A percentile compares a stretch with the other conserved stretches of the same genome.
Conservation (phyloP, 2,329 filamentous ascomycete genomes). For the Ophiostoma pallidulum region DNA sequence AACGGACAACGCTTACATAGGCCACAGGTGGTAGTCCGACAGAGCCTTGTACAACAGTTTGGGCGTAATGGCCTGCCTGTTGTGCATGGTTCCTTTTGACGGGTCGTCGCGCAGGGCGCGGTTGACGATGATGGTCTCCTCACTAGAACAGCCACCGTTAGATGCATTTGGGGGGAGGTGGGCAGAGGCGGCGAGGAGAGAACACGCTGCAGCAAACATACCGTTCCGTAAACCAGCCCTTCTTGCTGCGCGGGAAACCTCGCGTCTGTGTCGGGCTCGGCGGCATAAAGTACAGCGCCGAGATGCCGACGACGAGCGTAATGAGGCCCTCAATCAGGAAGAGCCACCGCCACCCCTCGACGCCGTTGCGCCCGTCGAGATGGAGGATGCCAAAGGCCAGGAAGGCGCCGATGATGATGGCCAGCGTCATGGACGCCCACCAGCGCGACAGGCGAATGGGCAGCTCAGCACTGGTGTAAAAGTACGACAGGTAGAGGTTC, state of each 20-base stretch:
- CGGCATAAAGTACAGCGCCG: slow-evolving; percentile 47
- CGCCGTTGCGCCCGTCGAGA: slow-evolving; percentile 28
- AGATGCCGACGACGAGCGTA: slow-evolving; percentile 39
- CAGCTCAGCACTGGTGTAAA: slow-evolving; percentile 33
- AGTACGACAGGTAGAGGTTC: slow-evolving; percentile 34
- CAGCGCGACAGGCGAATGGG: slow-evolving; percentile 31
- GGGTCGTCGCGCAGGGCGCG: slow-evolving; percentile 50
- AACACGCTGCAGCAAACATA: too few relatives aligned
- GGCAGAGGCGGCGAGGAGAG: too few relatives aligned
- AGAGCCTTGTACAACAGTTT: slow-evolving; percentile 41
- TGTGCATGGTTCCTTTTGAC: slow-evolving; percentile 51
- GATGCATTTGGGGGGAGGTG: too few relatives aligned
- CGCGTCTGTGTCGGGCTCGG: slow-evolving; percentile 40
- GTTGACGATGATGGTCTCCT: slow-evolving; percentile 53
- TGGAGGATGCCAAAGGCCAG: slow-evolving; percentile 31
- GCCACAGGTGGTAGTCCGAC: slow-evolving; percentile 25
- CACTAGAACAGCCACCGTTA: too few relatives aligned
- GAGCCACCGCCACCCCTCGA: slow-evolving; percentile 38
- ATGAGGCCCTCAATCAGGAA: slow-evolving; percentile 46
- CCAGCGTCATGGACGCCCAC: slow-evolving; percentile 31
- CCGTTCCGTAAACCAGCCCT: slow-evolving; percentile 50
- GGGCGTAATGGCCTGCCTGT: slow-evolving; percentile 45
- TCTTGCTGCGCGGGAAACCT: slow-evolving; percentile 42
- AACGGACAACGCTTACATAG: too few relatives aligned
- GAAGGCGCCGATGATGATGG: slow-evolving; percentile 31